Percentiles rank a stretch among this genome's conserved stretches.
Conservation (phyloP, 495 filamentous ascomycete genomes). For the Neurospora sp. region DNA sequence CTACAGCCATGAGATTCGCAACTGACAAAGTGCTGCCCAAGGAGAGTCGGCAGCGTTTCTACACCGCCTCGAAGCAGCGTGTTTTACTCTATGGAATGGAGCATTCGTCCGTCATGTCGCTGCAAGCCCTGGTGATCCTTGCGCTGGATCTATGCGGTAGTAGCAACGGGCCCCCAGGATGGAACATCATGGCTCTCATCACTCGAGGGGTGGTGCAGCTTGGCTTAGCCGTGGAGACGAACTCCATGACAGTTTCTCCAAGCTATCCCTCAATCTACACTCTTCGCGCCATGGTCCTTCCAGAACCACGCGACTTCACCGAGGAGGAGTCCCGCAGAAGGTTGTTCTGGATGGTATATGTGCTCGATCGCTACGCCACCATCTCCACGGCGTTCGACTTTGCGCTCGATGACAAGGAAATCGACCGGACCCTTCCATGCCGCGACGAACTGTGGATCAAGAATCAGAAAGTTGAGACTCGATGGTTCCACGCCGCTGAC, state of each 20-base stretch:
- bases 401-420: slow-evolving; percentile 76
- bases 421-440: slow-evolving; percentile 77
- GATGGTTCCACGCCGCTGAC: slow-evolving; percentile 61
- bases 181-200: slow-evolving; percentile 82
- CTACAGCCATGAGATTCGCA: slow-evolving; percentile 75
- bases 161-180: slow-evolving; percentile 75
- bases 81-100: slow-evolving; percentile 78
- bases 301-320: slow-evolving; percentile 73
- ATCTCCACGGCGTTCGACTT: slow-evolving; percentile 86
- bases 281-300: slow-evolving; percentile 66
- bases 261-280: slow-evolving; percentile 78
- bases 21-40: slow-evolving; percentile 62
- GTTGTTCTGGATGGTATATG: slow-evolving; percentile 88
- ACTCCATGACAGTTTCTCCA: slow-evolving; percentile 62
- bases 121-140: slow-evolving; percentile 77
- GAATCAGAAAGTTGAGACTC: slow-evolving; percentile 73
- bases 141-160: slow-evolving; percentile 69
- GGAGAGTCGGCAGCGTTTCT: slow-evolving; percentile 59
- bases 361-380: slow-evolving; percentile 81
- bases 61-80: slow-evolving; percentile 71
- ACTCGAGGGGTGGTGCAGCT: slow-evolving; percentile 78
- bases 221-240: slow-evolving; percentile 70
- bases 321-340: slow-evolving; percentile 77
- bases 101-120: slow-evolving; percentile 75
- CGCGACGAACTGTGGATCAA: slow-evolving; percentile 76